Evolutionary conservation across 1,284 basidiomycete species (phyloP), one percentile per base, ranked within the genome.

Genomic region (Cutaneotrichosporon mucoides): DNA sequence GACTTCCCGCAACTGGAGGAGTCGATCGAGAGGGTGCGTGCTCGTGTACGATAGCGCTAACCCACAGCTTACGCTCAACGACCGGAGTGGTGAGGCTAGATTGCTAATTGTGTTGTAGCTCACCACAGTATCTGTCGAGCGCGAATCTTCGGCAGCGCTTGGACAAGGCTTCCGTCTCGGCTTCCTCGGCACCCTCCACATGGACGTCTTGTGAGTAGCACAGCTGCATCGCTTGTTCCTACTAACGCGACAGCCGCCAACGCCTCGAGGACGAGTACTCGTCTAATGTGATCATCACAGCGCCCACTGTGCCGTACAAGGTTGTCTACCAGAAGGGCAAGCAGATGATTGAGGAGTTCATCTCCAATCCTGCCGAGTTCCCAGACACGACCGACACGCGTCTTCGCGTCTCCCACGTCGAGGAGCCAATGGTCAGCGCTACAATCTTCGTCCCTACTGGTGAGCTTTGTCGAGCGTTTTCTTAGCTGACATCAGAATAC

Each of bases 221-320:
- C 24, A 24, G 24, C 24, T 24, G 24, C 24, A 24, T 24, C 24
- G 5, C 41, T 16, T 6, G 36, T 9, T 24, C 50, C n/a, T n/a
- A 49, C 38, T 36, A 47, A 50, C 37, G 48, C 44, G 16, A 0
- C 37, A 73, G 70, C 59, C 68, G 92, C 37, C 95, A 99, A 75
- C 84, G 96, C 11, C 82, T 99, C 6, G 95, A 98, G 76, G 96
- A 99, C 73, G 96, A 99, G 75, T 94, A 97, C 69, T 86, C 90
- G 59, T 89, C 90, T 24, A 89, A 86, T 67, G 85, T 94, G 53
- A 92, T 94, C 66, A 84, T 94, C 61, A 97, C 93, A 5, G 89
- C 92, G 1, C 94, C 93, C 1, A 93, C 92, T 3, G 93, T 96
- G 41, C 92, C 93, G 12, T 93, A 93, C 75, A 89, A 90, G 80